Base-by-base conservation (phyloP, 441 rosid genomes). In the Dalechampia spathulata region DNA sequence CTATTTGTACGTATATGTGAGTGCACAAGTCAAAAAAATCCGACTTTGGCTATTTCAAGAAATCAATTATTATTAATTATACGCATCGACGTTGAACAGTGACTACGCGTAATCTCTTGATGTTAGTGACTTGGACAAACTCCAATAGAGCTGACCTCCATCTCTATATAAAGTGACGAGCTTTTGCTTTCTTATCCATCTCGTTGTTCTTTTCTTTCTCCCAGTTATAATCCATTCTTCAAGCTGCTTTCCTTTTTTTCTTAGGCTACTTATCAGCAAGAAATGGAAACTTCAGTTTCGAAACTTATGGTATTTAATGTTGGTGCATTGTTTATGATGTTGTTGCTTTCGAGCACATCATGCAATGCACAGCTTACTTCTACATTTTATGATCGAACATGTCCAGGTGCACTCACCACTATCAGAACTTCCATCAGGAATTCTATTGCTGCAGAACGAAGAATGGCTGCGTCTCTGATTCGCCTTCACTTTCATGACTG, bases 391-490 rank as follows among this genome's bases (percentile, higher is more conserved):
- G 71, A 49, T 39, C 67, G 49, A 4, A 57, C 68, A 1, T 83
- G 85, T 65, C 78, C 77, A 7, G 72, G 65, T 27, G 89, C 85
- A 2, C 71, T 75, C 6, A 49, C 43, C 3, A 72, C 82, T 7
- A 74, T 83, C 32, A 65, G 85, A 27, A 57, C 77, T 21, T 39
- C 78, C 43, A 71, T 80, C 39, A 66, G 79, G 27, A 58, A 56
- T 1, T 68, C 86, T 0, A 68, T 83, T 37, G 72, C 82, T 6
- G 52, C 64, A 1, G 86, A 83, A 41, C 71, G 78, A 20, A 69
- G 90, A 54, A 76, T 80, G 86, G 84, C 82, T n/a, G 86, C 82
- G 4, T 83, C 82, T 51, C 80, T 80, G 43, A 62, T 83, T 61
- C 83, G 83, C 41, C 75, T 79, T 1, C 87, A 82, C 27, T 79